A percentile compares a stretch with the other conserved stretches of the same genome.
Conservation (phyloP, 805 yeast species). For the Sugiyamaella lignohabitans region DNA sequence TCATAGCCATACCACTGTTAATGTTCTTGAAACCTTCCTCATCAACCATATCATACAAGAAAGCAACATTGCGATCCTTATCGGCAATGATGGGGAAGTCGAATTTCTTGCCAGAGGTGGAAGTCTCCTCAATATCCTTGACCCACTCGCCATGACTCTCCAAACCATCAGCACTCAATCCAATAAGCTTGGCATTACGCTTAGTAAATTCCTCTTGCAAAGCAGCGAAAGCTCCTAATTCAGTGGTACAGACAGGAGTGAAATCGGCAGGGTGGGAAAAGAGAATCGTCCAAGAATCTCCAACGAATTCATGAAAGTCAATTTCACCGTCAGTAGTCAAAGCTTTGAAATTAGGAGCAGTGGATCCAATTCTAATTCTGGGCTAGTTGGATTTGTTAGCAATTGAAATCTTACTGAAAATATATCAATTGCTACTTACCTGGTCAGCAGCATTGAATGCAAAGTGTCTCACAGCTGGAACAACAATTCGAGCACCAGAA, state of each 20-base stretch:
- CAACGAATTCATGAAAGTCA: conserved; percentile 81
- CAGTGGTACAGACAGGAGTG: conserved; percentile 97
- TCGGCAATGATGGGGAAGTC: conserved; percentile 90
- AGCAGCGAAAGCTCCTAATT: conserved; percentile 89
- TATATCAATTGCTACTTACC: not conserved
- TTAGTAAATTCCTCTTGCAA: conserved; percentile 85
- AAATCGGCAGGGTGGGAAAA: conserved; percentile 96
- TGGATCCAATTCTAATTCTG: conserved; percentile 69
- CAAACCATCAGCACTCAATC: conserved; percentile 79
- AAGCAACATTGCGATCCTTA: conserved; percentile 75
- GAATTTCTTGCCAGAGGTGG: conserved; percentile 61
- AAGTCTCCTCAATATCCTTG: conserved; percentile 81
- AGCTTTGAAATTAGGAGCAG: conserved; percentile 84
- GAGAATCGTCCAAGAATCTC: conserved; percentile 78
- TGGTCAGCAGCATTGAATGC: conserved; percentile 11
- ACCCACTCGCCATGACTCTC: conserved; percentile 81
- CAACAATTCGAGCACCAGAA: conserved; percentile 1
- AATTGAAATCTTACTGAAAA: not conserved
- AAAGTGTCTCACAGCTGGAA: conserved; percentile 1
- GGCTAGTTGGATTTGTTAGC: conserved; percentile 25
- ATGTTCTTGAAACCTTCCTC: conserved; percentile 75
- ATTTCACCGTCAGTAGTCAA: conserved; percentile 78
- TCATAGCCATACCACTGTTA: conserved; percentile 66
- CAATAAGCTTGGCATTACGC: conserved; percentile 75
- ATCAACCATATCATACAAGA: conserved; percentile 80